These are phyloP conservation scores for Saccharomycopsis sp. DNA, from an alignment of 805 yeast genomes.

Conservation along the genomic window DNA sequence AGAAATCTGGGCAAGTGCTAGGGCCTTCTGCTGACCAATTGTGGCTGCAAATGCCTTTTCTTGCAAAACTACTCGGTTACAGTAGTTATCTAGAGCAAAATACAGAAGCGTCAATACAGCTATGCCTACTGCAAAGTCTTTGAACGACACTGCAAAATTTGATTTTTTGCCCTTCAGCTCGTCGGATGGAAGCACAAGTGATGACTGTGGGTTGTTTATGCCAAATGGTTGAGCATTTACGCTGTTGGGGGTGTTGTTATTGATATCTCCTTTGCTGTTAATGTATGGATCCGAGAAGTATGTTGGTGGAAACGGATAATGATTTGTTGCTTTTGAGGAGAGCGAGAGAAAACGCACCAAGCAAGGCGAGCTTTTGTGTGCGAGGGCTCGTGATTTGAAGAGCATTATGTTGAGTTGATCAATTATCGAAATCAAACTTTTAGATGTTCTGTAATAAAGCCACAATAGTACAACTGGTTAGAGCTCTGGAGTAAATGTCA, in stretches of 20 bases:
- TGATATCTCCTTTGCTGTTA: constrained; percentile 2
- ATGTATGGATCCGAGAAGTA: constrained; percentile 17
- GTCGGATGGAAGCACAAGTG: background rate
- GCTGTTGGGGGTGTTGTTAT: background rate
- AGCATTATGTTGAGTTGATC: background rate
- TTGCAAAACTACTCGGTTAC: constrained; percentile 34
- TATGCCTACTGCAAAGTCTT: constrained; percentile 37
- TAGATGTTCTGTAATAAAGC: no score
- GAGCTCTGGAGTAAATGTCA: no score
- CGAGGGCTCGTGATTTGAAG: background rate
- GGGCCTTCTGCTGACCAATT: constrained; percentile 28
- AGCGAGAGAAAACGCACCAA: background rate
- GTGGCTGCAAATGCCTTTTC: constrained; percentile 28
- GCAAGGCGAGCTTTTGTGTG: background rate
- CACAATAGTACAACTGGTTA: no score
- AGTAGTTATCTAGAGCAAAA: constrained; percentile 47
- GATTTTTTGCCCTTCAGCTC: background rate
- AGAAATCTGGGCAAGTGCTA: constrained; percentile 39
- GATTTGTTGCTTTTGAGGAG: background rate
- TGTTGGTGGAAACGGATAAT: constrained; percentile 19
- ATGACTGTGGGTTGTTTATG: background rate
- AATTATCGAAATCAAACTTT: no score
- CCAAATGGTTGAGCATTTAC: background rate
- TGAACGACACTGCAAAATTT: constrained; percentile 20
- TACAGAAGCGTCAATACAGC: constrained; percentile 40